Evolutionary conservation across 345 rosid genomes (phyloP), one percentile per base, ranked within the genome.

Genomic region (Hypericum androsaemum): DNA sequence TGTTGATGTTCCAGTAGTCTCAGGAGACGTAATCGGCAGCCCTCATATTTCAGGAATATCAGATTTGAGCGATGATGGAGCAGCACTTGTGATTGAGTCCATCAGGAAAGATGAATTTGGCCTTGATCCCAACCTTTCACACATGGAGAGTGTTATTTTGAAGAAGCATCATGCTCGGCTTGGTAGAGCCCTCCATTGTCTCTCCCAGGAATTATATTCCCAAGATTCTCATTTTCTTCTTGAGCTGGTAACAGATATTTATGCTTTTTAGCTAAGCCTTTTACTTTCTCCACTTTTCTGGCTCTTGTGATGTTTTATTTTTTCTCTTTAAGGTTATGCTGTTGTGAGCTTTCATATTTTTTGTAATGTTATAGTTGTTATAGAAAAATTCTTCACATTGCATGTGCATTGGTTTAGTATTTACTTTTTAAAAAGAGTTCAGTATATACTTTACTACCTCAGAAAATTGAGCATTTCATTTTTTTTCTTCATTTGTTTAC

Each of bases 211-310:
- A 68, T 65, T 92, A 58, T 92, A 92, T 69, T 92, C 96, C 54
- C 89, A 92, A 70, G 98, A 92, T 77, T 88, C 96, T 8, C 98
- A 92, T 74, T 92, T 92, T 77, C 82, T 92, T 67, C 96, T 92
- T 53, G 98, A 92, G 86, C 89, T 92, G 62, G 98, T 92, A 64
- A 83, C 82, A 64, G 22, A 10, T 12, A 32, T 54, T 37, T 7
- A 57, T 51, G 39, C 48, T 39, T 39, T 58, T 43, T 13, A 1
- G 4, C 32, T 22, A 22, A 22, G 4, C 4, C 32, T 22, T 13
- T 61, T 64, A 13, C 43, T 43, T n/a, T 51, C 12, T 12, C 35
- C 40, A 15, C 4, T 57, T 17, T 52, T 52, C 38, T 61, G 7
- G 58, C 9, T 12, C 6, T 7, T n/a, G n/a, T 2, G 38, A 32